Conservation (phyloP, 208 protist species). For the Acanthamoeba royreba region DNA sequence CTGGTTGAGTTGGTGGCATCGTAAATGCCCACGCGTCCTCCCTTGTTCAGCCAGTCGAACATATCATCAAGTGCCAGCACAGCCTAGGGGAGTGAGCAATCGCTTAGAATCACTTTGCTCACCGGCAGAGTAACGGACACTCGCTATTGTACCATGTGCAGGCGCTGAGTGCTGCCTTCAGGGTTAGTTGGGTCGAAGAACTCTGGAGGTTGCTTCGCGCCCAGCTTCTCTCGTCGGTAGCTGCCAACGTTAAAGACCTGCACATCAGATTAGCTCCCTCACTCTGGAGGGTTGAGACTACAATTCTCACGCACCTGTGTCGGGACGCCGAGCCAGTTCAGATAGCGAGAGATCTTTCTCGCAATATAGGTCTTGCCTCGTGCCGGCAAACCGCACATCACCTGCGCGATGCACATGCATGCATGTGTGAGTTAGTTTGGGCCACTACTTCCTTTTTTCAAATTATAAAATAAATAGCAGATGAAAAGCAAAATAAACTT, state of each 20-base stretch:
- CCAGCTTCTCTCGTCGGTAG: conserved; percentile 52
- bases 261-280: background rate
- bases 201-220: conserved; percentile 46
- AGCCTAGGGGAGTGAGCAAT: background rate
- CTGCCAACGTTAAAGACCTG: conserved; percentile 66
- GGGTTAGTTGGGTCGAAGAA: conserved; percentile 63
- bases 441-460: background rate
- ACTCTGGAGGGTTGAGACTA: background rate
- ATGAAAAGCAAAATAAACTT: background rate
- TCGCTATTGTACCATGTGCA: background rate
- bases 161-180: conserved; percentile 52
- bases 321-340: conserved; percentile 61
- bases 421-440: background rate
- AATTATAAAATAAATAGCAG: background rate
- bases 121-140: background rate
- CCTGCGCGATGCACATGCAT: background rate
- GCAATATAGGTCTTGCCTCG: conserved; percentile 77
- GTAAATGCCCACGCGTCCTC: conserved; percentile 60
- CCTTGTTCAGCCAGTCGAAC: conserved; percentile 45
- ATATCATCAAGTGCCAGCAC: conserved; percentile 57
- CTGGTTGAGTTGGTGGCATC: conserved; percentile 63
- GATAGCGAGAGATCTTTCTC: conserved; percentile 64
- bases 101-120: background rate
- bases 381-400: conserved; percentile 71
- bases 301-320: background rate